Evolutionary conservation across 2,329 filamentous ascomycete genomes (phyloP).

Genomic region (Penicillium sclerotiorum): DNA sequence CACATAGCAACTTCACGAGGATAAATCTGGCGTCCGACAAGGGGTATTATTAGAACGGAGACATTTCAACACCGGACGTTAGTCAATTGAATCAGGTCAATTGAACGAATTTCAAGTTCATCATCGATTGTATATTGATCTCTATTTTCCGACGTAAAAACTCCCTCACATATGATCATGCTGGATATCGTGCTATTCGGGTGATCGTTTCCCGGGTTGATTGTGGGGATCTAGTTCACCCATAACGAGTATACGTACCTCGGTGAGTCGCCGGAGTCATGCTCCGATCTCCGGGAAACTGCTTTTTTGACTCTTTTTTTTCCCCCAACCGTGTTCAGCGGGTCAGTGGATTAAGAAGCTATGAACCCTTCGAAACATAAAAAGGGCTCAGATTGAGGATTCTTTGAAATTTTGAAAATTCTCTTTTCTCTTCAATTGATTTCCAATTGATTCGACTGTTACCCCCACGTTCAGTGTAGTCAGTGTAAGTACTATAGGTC

Average conservation of each 20-base stretch:
- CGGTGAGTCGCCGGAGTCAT: conserved; percentile 25
- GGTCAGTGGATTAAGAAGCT: conserved; percentile 20
- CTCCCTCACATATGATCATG: too few relatives aligned
- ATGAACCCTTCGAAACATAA: conserved; percentile 5
- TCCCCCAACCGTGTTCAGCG: conserved; percentile 15
- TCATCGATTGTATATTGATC: too few relatives aligned
- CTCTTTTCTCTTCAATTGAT: background rate
- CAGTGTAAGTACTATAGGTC: too few relatives aligned
- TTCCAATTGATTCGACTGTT: background rate
- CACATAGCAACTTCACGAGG: conserved; percentile 21
- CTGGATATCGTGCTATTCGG: conserved; percentile 23
- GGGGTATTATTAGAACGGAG: conserved; percentile 16
- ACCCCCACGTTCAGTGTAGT: too few relatives aligned
- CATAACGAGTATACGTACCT: background rate
- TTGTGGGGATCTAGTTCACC: background rate
- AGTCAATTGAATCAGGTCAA: background rate
- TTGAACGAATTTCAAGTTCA: too few relatives aligned
- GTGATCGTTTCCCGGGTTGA: conserved; percentile 14
- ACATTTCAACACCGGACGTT: conserved; percentile 22
- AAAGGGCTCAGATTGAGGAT: conserved; percentile 1
- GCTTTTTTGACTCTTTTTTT: background rate
- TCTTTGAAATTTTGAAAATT: background rate
- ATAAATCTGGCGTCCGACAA: conserved; percentile 21
- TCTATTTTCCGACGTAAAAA: too few relatives aligned
- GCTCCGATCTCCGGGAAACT: conserved; percentile 27